Evolutionary conservation across 1,284 basidiomycete species (phyloP).

Genomic region (Takashimella tepidaria): DNA sequence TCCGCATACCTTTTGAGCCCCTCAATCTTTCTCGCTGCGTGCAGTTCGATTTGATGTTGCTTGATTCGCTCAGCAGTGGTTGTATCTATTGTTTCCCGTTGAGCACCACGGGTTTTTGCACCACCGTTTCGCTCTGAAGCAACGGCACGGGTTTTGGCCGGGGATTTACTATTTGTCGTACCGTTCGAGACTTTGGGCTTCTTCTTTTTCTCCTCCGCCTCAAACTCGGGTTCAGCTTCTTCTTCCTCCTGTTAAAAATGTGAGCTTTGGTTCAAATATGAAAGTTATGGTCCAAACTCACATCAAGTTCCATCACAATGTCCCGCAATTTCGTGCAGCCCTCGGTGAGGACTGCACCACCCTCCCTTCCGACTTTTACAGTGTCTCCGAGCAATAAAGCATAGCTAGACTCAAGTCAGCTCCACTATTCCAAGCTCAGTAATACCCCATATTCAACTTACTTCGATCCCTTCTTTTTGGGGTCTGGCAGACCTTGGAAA

Average conservation of each 20-base stretch:
- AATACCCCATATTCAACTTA: constrained; percentile 43
- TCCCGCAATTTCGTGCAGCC: constrained; percentile 78
- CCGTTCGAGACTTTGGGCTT: constrained; percentile 57
- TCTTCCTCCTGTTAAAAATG: constrained; percentile 36
- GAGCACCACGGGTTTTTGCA: constrained; percentile 66
- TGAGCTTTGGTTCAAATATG: constrained; percentile 2
- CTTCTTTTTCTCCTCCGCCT: constrained; percentile 51
- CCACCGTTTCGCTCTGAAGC: too few species aligned
- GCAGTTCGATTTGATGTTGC: constrained; percentile 84
- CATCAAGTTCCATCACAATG: constrained; percentile 74
- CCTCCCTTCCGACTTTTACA: constrained; percentile 67
- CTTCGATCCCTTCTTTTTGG: constrained; percentile 63
- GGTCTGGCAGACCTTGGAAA: constrained; percentile 73
- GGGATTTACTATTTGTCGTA: constrained; percentile 23
- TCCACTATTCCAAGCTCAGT: neutral
- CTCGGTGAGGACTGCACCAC: constrained; percentile 70
- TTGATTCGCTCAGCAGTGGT: constrained; percentile 63
- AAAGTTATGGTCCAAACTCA: constrained; percentile 7
- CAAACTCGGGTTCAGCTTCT: constrained; percentile 52
- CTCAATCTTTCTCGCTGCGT: constrained; percentile 69
- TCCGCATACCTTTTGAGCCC: constrained; percentile 75
- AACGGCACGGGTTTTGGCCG: constrained; percentile 25
- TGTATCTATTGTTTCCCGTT: constrained; percentile 71
- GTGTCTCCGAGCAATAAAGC: constrained; percentile 87
- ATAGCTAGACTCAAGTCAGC: constrained; percentile 56